phyloP scores from a whole-genome alignment of 2,329 filamentous ascomycete genomes.

The Decorospora gaudefroyi region DNA sequence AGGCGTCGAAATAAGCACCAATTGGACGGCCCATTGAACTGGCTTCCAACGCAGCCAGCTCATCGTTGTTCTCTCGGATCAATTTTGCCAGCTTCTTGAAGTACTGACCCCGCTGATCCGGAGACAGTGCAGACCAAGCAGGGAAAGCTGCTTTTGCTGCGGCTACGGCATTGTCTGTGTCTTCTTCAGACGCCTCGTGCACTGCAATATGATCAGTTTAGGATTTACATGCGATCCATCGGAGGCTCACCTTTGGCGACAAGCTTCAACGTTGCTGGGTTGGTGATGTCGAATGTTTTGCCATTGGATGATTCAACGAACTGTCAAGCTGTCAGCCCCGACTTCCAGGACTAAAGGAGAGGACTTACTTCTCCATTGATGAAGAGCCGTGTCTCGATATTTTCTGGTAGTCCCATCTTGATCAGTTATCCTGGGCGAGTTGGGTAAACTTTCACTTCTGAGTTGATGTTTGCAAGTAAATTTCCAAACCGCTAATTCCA shows the following conservation, averaged over 20 bases:
- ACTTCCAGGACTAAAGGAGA: not conserved
- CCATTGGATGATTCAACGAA: conserved; percentile 41
- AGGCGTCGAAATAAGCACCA: conserved; percentile 76
- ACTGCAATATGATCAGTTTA: conserved; percentile 42
- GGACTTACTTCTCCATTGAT: conserved; percentile 42
- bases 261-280: conserved; percentile 80
- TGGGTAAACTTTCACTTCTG: no score
- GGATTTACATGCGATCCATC: not conserved
- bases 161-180: conserved; percentile 73
- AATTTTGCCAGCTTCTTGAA: conserved; percentile 69
- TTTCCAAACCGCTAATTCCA: no score
- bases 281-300: conserved; percentile 67
- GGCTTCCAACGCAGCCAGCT: conserved; percentile 79
- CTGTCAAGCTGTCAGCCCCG: conserved; percentile 20
- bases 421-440: not conserved
- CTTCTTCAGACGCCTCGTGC: conserved; percentile 43
- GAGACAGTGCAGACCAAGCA: conserved; percentile 68
- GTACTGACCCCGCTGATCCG: conserved; percentile 33
- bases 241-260: conserved; percentile 70
- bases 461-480: not conserved
- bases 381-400: conserved; percentile 43
- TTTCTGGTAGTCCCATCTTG: conserved; percentile 36
- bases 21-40: conserved; percentile 86
- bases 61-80: conserved; percentile 79
- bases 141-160: conserved; percentile 67